A percentile compares a stretch with the other conserved stretches of the same genome.
Conservation (phyloP, 805 yeast species). For the Metschnikowia arizonensis region DNA sequence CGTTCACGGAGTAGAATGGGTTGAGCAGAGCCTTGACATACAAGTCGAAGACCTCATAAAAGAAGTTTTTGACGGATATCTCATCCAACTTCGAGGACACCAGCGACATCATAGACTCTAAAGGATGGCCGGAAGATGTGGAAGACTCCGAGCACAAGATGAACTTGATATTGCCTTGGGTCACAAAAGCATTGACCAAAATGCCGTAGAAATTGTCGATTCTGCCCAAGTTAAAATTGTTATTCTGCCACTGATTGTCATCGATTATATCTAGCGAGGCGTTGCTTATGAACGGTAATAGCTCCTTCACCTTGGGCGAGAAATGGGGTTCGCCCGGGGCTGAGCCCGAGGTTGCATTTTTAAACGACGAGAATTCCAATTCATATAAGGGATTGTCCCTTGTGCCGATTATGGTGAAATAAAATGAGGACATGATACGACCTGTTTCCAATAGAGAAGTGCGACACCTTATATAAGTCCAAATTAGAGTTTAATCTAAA, state of each 20-base stretch:
- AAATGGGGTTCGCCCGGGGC: conserved; percentile 56
- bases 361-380: conserved; percentile 73
- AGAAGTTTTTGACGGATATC: conserved; percentile 75
- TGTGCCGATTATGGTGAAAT: conserved; percentile 84
- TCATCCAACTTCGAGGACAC: conserved; percentile 42
- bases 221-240: conserved; percentile 62
- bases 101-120: conserved; percentile 9
- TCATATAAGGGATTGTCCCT: conserved; percentile 85
- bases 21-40: conserved; percentile 80
- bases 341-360: conserved; percentile 22
- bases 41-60: conserved; percentile 78
- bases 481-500: background rate
- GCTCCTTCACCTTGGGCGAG: conserved; percentile 65
- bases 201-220: conserved; percentile 85
- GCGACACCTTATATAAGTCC: background rate
- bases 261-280: conserved; percentile 89
- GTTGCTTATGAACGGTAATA: conserved; percentile 84
- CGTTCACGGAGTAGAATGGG: conserved; percentile 80
- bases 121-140: conserved; percentile 10
- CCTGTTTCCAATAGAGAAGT: background rate
- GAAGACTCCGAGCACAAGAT: conserved; percentile 49
- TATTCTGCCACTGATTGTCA: conserved; percentile 77
- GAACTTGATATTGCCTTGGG: conserved; percentile 83
- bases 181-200: conserved; percentile 76
- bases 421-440: conserved; percentile 59